Evolutionary conservation across 495 filamentous ascomycete species (phyloP), one percentile per base, ranked within the genome.

Genomic region (Gamarada debralockiae): DNA sequence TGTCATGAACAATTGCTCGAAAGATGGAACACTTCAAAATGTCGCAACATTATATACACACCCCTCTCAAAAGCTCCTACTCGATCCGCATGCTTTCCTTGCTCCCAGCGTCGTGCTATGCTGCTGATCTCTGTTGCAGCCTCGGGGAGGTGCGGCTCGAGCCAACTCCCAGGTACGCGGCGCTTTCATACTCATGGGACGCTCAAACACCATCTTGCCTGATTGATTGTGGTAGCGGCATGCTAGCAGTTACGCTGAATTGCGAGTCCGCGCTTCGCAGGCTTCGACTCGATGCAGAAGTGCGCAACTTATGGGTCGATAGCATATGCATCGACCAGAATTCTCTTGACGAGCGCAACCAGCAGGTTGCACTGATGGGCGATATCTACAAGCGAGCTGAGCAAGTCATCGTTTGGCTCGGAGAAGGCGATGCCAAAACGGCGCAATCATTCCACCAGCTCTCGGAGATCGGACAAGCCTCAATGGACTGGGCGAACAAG

Each of bases 281-380:
- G 23, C 20, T 53, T 5, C 20, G 50, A 24, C 18, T 10, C 2
- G 34, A n/a, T 13, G 33, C 14, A 10, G 24, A 14, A 13, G 6
- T 3, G 3, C 25, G 7, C 10, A 21, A 20, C 42, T 44, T 62
- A 14, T 55, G 52, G 52, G 57, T 61, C 20, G 58, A 61, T 36
- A 42, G 47, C 14, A 39, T 61, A 7, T 61, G 55, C 36, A 58
- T 61, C 46, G 41, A 61, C 37, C 58, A 61, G 36, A 29, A 53
- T 10, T 41, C 45, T 25, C n/a, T 50, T 20, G 39, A 41, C 18
- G 55, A 61, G 41, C 31, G 50, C 6, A 50, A 47, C 29, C 7
- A 22, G n/a, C 58, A 61, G 25, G 58, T 61, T 23, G 39, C 36
- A 3, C 22, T 53, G 3, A 58, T 61, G 58, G 42, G 44, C 7